These are phyloP conservation scores for Arthrobotrys sinensis DNA, from an alignment of 2,329 filamentous ascomycete genomes.

Conservation along the genomic window DNA sequence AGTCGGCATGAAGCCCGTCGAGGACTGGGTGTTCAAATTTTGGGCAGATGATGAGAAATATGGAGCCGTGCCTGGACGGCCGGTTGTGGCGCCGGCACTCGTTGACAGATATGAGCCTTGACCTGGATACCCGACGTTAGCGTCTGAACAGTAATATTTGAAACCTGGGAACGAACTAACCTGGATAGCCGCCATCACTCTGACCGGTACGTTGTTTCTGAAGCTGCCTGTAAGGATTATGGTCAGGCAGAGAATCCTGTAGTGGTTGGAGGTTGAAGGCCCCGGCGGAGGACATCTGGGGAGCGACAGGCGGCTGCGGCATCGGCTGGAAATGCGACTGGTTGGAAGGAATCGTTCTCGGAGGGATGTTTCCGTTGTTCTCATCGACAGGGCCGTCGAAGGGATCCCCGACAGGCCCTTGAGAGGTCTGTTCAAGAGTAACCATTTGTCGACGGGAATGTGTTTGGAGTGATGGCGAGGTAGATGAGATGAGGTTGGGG, in stretches of 20 bases:
- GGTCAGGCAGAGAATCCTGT: conserved; percentile 51
- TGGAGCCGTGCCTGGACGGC: conserved; percentile 24
- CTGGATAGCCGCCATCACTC: conserved; percentile 52
- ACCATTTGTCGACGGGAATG: conserved; percentile 45
- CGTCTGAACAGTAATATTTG: background rate
- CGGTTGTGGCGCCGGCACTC: conserved; percentile 42
- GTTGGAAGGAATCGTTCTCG: background rate
- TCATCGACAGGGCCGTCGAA: conserved; percentile 33
- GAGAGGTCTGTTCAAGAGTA: conserved; percentile 41
- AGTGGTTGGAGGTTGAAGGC: conserved; percentile 42
- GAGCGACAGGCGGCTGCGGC: conserved; percentile 11
- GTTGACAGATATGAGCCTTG: conserved; percentile 52
- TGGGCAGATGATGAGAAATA: conserved; percentile 18
- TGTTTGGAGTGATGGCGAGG: background rate
- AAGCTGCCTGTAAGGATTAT: conserved; percentile 54
- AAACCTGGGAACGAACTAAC: conserved; percentile 15
- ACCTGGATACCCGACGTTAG: conserved; percentile 18
- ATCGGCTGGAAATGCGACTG: conserved; percentile 26
- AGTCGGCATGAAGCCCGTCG: conserved; percentile 24
- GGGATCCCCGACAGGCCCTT: conserved; percentile 30
- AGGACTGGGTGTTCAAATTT: background rate
- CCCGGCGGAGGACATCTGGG: conserved; percentile 18
- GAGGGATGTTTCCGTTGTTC: background rate
- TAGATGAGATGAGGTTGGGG: conserved; percentile 15
- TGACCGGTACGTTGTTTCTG: conserved; percentile 57